Percentiles rank a stretch among this genome's conserved stretches.
Conservation (phyloP, 768 basidiomycete genomes). For the Termitomyces sp. region DNA sequence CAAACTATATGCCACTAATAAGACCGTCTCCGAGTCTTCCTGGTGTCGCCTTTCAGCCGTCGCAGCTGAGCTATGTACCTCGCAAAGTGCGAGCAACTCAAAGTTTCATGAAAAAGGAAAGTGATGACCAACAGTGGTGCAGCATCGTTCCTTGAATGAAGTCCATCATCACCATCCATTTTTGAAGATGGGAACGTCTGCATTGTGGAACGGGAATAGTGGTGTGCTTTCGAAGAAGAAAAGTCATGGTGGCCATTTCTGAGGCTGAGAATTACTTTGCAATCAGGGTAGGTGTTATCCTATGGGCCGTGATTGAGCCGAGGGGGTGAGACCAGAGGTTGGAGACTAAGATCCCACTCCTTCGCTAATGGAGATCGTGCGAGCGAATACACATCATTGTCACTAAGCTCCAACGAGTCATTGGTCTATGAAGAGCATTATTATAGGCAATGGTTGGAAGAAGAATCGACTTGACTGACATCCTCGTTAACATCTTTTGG, state of each 20-base stretch:
- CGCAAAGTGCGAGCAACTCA: slow-evolving; percentile 21
- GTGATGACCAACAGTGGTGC: slow-evolving; percentile 17
- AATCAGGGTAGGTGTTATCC: slow-evolving; percentile 2
- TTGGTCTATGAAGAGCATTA: background rate
- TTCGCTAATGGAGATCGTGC: background rate
- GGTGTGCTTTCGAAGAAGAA: background rate
- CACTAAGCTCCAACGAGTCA: background rate
- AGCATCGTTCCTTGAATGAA: slow-evolving; percentile 19
- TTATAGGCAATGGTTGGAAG: background rate
- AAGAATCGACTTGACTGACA: background rate
- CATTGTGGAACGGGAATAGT: slow-evolving; percentile 7
- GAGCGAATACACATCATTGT: background rate
- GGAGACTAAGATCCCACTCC: background rate
- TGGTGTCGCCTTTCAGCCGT: background rate
- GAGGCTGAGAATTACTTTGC: background rate
- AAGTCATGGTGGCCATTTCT: background rate
- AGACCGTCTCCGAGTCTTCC: background rate
- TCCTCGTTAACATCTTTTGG: background rate
- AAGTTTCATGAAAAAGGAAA: slow-evolving; percentile 16
- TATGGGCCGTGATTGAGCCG: background rate
- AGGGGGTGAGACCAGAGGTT: background rate
- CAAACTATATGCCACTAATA: slow-evolving; percentile 1
- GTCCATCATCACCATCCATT: slow-evolving; percentile 19
- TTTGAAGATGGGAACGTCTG: background rate
- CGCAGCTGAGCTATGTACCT: slow-evolving; percentile 21